A percentile compares a stretch with the other conserved stretches of the same genome.
Evolutionary conservation across 2,329 filamentous ascomycete species (phyloP).

Genomic region (Penicillium sp.): DNA sequence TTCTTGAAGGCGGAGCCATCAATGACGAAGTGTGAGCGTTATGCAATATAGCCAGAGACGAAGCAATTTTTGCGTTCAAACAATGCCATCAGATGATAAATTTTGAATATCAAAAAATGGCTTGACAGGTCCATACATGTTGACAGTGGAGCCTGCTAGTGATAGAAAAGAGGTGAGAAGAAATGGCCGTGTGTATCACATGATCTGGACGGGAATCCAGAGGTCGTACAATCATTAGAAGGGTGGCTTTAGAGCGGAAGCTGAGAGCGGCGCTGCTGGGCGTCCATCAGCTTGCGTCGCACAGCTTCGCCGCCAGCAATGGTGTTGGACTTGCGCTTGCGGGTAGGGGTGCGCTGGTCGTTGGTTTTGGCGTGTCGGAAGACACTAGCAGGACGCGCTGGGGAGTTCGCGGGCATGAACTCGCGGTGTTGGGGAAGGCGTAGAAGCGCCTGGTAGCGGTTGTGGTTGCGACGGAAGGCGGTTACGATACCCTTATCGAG

Average conservation of each 20-base stretch:
- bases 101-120: background rate
- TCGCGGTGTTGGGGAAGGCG: constrained; percentile 50
- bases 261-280: constrained; percentile 40
- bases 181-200: constrained; percentile 29
- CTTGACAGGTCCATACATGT: background rate
- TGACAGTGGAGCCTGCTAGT: constrained; percentile 21
- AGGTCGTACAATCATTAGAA: constrained; percentile 21
- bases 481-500: constrained; percentile 73
- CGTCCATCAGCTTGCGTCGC: constrained; percentile 47
- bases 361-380: constrained; percentile 44
- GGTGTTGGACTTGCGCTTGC: constrained; percentile 42
- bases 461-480: constrained; percentile 69
- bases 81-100: background rate
- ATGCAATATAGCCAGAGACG: constrained; percentile 4
- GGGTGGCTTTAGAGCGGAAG: constrained; percentile 35
- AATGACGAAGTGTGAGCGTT: background rate
- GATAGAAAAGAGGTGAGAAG: constrained; percentile 19
- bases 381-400: constrained; percentile 44
- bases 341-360: constrained; percentile 43
- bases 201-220: constrained; percentile 21
- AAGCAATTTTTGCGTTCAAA: constrained; percentile 2
- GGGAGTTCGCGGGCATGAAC: constrained; percentile 48
- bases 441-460: constrained; percentile 52
- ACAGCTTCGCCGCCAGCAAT: constrained; percentile 45
- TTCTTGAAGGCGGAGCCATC: constrained; percentile 5